Percentiles rank a stretch among this genome's conserved stretches.
phyloP scores from a whole-genome alignment of 305 asterid genomes.

The Caryopteris hybrid region DNA sequence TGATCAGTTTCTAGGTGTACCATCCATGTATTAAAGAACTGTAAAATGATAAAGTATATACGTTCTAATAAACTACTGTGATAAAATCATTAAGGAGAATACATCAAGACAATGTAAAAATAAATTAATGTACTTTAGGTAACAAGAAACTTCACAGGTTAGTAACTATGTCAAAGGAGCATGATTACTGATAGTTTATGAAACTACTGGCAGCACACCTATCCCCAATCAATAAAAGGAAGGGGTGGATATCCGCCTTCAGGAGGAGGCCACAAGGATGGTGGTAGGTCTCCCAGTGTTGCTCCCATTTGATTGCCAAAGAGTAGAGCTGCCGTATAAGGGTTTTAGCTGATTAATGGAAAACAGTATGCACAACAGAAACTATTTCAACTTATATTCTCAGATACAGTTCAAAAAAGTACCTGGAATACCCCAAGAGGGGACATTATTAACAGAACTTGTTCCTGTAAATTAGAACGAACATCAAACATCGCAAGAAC shows the following conservation, averaged over 20 bases:
- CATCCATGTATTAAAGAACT: background rate
- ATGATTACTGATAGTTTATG: background rate
- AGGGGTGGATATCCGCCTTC: slow-evolving; percentile 79
- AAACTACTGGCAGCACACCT: slow-evolving; percentile 20
- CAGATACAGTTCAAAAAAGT: slow-evolving; percentile 12
- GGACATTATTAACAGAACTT: slow-evolving; percentile 23
- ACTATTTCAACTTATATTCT: background rate
- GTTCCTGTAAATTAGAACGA: slow-evolving; percentile 28
- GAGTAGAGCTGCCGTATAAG: slow-evolving; percentile 35
- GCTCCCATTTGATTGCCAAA: slow-evolving; percentile 51
- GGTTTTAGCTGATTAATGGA: slow-evolving; percentile 16
- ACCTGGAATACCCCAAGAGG: slow-evolving; percentile 25
- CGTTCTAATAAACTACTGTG: background rate
- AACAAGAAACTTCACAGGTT: background rate
- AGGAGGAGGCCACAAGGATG: slow-evolving; percentile 92
- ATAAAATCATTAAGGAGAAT: background rate
- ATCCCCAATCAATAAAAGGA: slow-evolving; percentile 90
- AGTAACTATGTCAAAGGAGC: background rate
- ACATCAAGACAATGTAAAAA: background rate
- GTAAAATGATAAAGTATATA: background rate
- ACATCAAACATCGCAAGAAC: slow-evolving; percentile 3
- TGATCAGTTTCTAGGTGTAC: too few relatives aligned
- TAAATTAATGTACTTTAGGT: background rate
- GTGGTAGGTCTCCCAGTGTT: slow-evolving; percentile 71
- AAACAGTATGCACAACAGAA: background rate